Evolutionary conservation across 805 yeast species (phyloP), one percentile per base, ranked within the genome.

Genomic region (Cyberlindnera amylophila): DNA sequence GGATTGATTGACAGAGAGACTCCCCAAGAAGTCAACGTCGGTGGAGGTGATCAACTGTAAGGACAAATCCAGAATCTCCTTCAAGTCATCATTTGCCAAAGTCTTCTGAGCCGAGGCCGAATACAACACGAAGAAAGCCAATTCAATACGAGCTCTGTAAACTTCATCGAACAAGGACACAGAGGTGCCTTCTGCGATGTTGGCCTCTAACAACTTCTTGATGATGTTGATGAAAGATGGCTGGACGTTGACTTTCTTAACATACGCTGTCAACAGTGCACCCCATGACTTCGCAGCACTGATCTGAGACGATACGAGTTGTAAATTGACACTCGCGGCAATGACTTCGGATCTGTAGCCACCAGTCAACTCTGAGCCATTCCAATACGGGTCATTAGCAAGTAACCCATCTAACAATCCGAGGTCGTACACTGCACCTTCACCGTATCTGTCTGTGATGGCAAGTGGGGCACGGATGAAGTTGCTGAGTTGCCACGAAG

Each of bases 231-330:
- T 52, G 50, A 65, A 68, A 0, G 67, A 57, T 8, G 57, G 45
- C 4, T 64, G 61, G 0, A 49, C 45, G 1, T 58, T 54, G 17
- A 58, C 59, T 34, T 65, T 68, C 47, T 78, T 74, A 45, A 84
- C 73, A 53, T 67, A 81, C 0, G 91, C 77, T 0, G 91, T 80
- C 17, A 87, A 48, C 27, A 89, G 66, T 1, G 93, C 88, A 38
- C 91, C 89, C 74, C 86, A 79, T 0, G 95, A 75, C 52, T 82
- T 82, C 4, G 87, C 83, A 16, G 85, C 75, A 4, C 77, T 67
- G 13, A 81, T 68, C 54, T 88, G 95, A 1, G 90, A 73, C 32
- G 79, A 72, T 7, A 79, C 71, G 51, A 71, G 72, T 47, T 87
- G 87, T 37, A 79, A 56, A 52, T 82, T 81, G 34, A 80, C 61